Evolutionary conservation across 495 filamentous ascomycete genomes (phyloP), one percentile per base, ranked within the genome.

Genomic region (Penicillium daleae): DNA sequence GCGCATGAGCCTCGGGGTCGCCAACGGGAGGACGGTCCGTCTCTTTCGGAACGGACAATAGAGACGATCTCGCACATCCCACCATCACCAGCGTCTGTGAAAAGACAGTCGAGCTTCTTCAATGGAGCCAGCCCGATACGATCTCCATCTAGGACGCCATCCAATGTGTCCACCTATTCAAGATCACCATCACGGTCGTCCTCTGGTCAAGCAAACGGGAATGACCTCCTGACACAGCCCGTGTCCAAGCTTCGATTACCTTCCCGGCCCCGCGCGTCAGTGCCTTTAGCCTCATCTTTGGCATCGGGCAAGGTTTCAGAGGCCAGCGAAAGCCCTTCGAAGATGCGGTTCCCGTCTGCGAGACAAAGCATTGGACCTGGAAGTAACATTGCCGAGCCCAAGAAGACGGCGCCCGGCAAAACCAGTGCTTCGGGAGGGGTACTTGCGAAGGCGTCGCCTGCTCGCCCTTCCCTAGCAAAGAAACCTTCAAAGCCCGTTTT

Each of bases 21-120:
- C 66, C 40, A 56, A 35, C 62, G 70, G 37, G 62, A 60, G 29
- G 56, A 68, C 21, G 63, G 74, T 29, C 84, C 86, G 24, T 91
- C 89, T 1, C 73, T 92, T 24, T 88, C 87, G 15, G 89, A 92
- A 53, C 77, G 89, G 42, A 89, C 89, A 12, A 85, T 89, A 35
- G 87, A 90, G 62, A 89, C 86, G 0, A 72, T 92, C 13, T 79
- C 88, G 31, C 79, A 82, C 50, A 80, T 91, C 22, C 85, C 89
- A 3, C 80, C 87, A 2, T 89, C 89, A 19, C 89, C 89, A 8
- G 83, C 80, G 2, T 75, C 83, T n/a, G 69, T 71, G 10, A 76
- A 81, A 60, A 75, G 86, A 59, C 76, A 77, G 59, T 88, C 87
- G 10, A 86, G 81, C 66, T 89, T 91, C 73, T 90, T 86, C 71